Percentiles rank a stretch among this genome's conserved stretches.
Conservation (phyloP, 164 flowering plant genomes). For the Magnolia changhungtana region DNA sequence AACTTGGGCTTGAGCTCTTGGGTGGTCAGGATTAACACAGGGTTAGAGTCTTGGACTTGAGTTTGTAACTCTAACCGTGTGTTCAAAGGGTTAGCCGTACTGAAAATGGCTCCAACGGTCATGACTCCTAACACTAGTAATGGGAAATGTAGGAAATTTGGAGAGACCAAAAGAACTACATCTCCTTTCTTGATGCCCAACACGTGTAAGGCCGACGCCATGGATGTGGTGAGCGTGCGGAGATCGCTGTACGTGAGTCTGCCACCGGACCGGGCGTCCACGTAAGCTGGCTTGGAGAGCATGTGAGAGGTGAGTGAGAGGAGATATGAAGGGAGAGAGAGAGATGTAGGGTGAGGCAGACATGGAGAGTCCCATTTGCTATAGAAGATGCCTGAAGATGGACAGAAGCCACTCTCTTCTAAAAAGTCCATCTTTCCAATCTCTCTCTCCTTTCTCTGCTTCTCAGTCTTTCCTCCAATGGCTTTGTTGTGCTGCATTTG, state of each 20-base stretch:
- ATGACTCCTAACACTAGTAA: conserved; percentile 23
- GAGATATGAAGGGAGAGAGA: conserved; percentile 24
- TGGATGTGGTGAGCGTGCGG: conserved; percentile 7
- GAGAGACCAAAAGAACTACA: conserved; percentile 22
- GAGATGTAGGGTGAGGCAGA: conserved; percentile 17
- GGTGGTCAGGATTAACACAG: conserved; percentile 20
- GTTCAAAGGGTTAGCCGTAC: conserved; percentile 28
- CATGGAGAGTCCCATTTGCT: conserved; percentile 28
- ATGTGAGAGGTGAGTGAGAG: conserved; percentile 14
- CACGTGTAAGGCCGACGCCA: conserved; percentile 9
- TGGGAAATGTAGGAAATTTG: conserved; percentile 25
- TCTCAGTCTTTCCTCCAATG: neutral
- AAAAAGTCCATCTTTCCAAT: neutral
- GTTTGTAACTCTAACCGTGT: conserved; percentile 17
- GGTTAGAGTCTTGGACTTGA: conserved; percentile 23
- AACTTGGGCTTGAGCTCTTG: conserved; percentile 18
- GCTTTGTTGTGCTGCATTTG: neutral
- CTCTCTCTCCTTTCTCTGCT: neutral
- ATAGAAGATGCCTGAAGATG: conserved; percentile 22
- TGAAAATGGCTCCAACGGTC: conserved; percentile 24
- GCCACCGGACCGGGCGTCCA: conserved; percentile 22
- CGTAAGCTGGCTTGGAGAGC: conserved; percentile 23
- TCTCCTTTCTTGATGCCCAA: conserved; percentile 26
- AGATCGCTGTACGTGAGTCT: conserved; percentile 19
- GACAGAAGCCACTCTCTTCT: conserved; percentile 28